These are phyloP conservation scores for Solanum hybrid DNA, from an alignment of 305 asterid genomes.

Conservation along the genomic window DNA sequence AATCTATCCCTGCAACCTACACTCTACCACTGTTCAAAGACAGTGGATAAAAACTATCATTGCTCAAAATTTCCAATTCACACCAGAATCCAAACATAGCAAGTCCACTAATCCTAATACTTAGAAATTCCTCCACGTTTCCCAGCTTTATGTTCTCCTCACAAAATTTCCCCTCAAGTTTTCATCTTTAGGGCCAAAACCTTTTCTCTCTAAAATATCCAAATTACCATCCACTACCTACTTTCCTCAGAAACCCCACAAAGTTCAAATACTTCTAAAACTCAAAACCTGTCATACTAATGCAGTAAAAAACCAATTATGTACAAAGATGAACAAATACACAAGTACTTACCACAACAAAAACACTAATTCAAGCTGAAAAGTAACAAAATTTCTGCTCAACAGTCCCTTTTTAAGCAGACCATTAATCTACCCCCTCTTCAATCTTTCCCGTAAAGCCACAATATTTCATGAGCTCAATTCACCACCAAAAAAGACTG, in stretches of 20 bases:
- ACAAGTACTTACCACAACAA: not conserved
- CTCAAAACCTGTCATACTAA: not conserved
- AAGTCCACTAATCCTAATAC: not conserved
- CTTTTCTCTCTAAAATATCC: not conserved
- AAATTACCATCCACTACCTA: not conserved
- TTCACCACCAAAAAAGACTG: not conserved
- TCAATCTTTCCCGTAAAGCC: not conserved
- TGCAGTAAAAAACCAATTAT: not conserved
- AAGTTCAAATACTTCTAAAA: not conserved
- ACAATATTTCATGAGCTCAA: not conserved
- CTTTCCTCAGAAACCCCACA: not conserved
- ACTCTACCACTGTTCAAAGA: not conserved
- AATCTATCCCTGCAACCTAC: not conserved
- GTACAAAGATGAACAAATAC: not conserved
- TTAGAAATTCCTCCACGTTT: not conserved
- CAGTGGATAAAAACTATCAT: not conserved
- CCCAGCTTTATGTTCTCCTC: not conserved
- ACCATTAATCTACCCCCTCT: not conserved
- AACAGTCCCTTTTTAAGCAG: not conserved
- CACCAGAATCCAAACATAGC: not conserved
- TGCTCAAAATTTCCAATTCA: not conserved
- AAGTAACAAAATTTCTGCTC: not conserved
- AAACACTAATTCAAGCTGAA: not conserved
- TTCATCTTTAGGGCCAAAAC: not conserved
- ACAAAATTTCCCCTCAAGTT: not conserved